Conservation (phyloP, 257 asterid species). For the Scutellaria galericulata region DNA sequence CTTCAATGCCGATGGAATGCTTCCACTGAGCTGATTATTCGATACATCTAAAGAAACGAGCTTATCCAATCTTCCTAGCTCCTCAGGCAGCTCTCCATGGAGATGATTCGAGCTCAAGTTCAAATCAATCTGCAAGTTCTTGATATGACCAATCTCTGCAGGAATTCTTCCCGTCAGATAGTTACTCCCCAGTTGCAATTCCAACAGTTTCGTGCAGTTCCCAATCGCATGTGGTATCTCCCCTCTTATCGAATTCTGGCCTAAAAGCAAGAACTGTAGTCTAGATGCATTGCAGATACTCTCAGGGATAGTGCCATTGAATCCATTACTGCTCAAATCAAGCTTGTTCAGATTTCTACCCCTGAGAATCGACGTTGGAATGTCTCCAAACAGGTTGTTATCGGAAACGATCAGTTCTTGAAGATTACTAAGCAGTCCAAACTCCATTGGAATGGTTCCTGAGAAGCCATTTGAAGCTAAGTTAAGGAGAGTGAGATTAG, state of each 20-base stretch:
- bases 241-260: constrained; percentile 70
- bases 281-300: constrained; percentile 78
- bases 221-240: constrained; percentile 85
- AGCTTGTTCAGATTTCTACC: constrained; percentile 84
- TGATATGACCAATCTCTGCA: constrained; percentile 79
- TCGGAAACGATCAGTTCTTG: constrained; percentile 88
- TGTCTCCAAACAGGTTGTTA: constrained; percentile 71
- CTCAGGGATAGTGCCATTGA: constrained; percentile 70
- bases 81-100: constrained; percentile 77
- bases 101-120: constrained; percentile 87
- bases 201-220: constrained; percentile 79
- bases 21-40: constrained; percentile 78
- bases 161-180: constrained; percentile 78
- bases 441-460: constrained; percentile 77
- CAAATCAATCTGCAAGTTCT: constrained; percentile 84
- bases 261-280: constrained; percentile 73
- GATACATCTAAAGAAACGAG: constrained; percentile 89
- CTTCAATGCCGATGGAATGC: constrained; percentile 67
- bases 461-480: constrained; percentile 81
- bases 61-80: constrained; percentile 87
- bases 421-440: constrained; percentile 67
- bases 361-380: constrained; percentile 64
- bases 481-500: constrained; percentile 81
- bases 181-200: constrained; percentile 78
- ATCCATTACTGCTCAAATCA: constrained; percentile 74